Evolutionary conservation across 305 asterid species (phyloP).

Genomic region (Striga hermonthica): DNA sequence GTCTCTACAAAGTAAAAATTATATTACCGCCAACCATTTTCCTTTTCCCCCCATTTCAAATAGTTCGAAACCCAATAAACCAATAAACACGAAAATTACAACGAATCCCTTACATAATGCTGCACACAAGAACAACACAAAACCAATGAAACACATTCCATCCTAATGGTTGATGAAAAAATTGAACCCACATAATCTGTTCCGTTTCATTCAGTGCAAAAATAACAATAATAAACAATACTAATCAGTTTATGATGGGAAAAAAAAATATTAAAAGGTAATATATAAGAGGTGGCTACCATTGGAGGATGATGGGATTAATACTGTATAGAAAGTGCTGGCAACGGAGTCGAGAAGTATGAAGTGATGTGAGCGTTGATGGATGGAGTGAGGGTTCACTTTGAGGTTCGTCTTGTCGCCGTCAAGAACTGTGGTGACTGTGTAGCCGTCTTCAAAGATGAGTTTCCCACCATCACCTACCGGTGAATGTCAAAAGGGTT

Average conservation of each 20-base stretch:
- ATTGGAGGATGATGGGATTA: slow-evolving; percentile 43
- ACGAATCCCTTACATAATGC: background rate
- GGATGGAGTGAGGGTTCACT: slow-evolving; percentile 54
- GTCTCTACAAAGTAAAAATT: slow-evolving; percentile 38
- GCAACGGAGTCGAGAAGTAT: slow-evolving; percentile 59
- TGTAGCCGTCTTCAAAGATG: slow-evolving; percentile 70
- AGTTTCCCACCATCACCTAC: slow-evolving; percentile 36
- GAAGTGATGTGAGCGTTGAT: slow-evolving; percentile 51
- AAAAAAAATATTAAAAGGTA: background rate
- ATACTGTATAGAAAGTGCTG: slow-evolving; percentile 62
- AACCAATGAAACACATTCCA: no score
- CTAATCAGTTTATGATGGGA: slow-evolving; percentile 15
- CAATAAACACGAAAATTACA: slow-evolving; percentile 1
- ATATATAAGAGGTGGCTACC: slow-evolving; percentile 32
- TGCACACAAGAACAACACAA: background rate
- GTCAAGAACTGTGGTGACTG: slow-evolving; percentile 63
- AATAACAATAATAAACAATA: slow-evolving; percentile 19
- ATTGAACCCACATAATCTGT: background rate
- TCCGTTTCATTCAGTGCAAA: background rate
- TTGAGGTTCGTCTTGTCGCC: slow-evolving; percentile 57
- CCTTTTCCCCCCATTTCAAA: slow-evolving; percentile 6
- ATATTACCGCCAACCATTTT: slow-evolving; percentile 9
- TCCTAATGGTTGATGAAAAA: background rate
- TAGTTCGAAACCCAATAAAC: background rate
- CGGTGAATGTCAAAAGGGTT: slow-evolving; percentile 21